Base-by-base conservation (phyloP, 1,284 basidiomycete species). In the Ganoderma meredithae region DNA sequence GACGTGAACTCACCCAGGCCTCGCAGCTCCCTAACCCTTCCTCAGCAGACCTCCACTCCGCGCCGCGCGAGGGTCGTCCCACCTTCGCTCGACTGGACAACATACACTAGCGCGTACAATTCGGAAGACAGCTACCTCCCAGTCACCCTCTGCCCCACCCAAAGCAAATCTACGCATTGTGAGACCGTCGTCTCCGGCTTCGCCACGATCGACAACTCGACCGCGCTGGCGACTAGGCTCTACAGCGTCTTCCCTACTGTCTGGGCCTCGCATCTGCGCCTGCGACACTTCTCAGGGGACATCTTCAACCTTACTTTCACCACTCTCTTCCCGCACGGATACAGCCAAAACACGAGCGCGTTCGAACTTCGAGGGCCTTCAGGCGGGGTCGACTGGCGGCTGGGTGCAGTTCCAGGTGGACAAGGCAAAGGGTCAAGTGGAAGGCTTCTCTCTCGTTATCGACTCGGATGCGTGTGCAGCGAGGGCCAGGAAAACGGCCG, bases 61-160 rank as follows among this genome's bases (percentile, higher is more conserved):
- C 52, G 10, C 7, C 5, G 15, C 27, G 13, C 10, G 27, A 19
- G 33, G 33, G 27, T n/a, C 10, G 4, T 27, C 25, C 25, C 25
- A 17, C 60, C 39, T 31, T 36, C 43, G 17, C 44, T 49, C 17
- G 15, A n/a, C 17, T 62, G 27, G 43, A 10, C 13, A 19, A 27
- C 27, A 2, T 60, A 27, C 25, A 19, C 59, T 6, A n/a, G 25
- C 41, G 12, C 40, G 15, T 60, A 41, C 25, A 6, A 15, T 1
- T n/a, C 39, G 9, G n/a, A 40, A 6, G 40, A 41, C 13, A 41
- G 61, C 8, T 61, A 83, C 43, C 80, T 79, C 22, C 53, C 76
- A 13, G 67, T 83, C 58, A 76, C 77, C 1, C 74, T 83, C 40
- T 83, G 82, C 62, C 64, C 73, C 19, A 65, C 79, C 0, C 67